phyloP scores from a whole-genome alignment of 106 monocot genomes.

The Platanthera guangdongensis region DNA sequence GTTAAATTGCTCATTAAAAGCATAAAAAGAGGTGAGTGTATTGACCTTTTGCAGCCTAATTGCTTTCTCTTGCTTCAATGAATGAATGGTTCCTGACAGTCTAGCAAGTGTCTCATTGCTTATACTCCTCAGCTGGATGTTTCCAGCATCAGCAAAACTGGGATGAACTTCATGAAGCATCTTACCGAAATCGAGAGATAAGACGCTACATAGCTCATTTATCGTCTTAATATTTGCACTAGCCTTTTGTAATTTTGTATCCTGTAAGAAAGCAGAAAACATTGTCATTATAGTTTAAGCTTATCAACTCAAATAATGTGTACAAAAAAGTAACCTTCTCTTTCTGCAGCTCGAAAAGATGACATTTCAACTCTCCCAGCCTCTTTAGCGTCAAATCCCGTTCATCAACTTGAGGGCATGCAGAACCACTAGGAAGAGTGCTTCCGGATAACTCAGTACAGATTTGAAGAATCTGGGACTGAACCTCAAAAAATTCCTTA shows the following conservation, averaged over 20 bases:
- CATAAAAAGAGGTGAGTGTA: not conserved
- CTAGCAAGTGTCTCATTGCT: conserved; percentile 65
- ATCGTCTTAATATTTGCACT: conserved; percentile 36
- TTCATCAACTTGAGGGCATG: conserved; percentile 47
- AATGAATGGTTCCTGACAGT: conserved; percentile 45
- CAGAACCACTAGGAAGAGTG: conserved; percentile 13
- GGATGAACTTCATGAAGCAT: conserved; percentile 57
- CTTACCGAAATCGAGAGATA: conserved; percentile 54
- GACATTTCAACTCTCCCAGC: conserved; percentile 51
- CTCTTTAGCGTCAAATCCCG: conserved; percentile 51
- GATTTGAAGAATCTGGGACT: conserved; percentile 42
- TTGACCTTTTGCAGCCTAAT: conserved; percentile 72
- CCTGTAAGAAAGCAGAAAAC: conserved; percentile 36
- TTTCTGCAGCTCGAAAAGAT: conserved; percentile 64
- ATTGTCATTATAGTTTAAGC: not conserved
- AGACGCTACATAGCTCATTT: conserved; percentile 42
- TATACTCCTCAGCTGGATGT: conserved; percentile 44
- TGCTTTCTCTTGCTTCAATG: conserved; percentile 55
- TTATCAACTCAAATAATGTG: not conserved
- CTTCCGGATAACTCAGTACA: conserved; percentile 59
- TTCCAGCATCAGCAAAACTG: conserved; percentile 28
- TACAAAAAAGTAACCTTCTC: conserved; percentile 46
- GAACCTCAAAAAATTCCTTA: conserved; percentile 54
- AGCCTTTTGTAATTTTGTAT: conserved; percentile 51
- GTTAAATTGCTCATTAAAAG: not conserved